phyloP scores from a whole-genome alignment of 2,329 filamentous ascomycete species.

The Aspergillus sojae region DNA sequence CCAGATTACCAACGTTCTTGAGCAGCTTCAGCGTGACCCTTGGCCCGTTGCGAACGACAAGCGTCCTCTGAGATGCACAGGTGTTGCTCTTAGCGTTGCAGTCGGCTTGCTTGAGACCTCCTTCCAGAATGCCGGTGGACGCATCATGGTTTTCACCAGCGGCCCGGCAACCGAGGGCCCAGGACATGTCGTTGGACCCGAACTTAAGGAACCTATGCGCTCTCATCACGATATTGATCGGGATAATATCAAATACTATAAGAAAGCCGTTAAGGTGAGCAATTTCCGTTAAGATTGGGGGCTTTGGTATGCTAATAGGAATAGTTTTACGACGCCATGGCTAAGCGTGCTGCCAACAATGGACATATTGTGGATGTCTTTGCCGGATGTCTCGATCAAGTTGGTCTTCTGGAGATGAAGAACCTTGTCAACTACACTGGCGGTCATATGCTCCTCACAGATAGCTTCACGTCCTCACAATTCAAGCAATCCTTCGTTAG shows the following conservation, averaged over 20 bases:
- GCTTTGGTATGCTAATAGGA: slow-evolving; percentile 23
- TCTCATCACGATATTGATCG: slow-evolving; percentile 98
- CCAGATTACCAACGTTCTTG: slow-evolving; percentile 92
- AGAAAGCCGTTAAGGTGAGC: slow-evolving; percentile 90
- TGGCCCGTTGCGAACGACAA: slow-evolving; percentile 96
- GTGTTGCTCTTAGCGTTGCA: slow-evolving; percentile 93
- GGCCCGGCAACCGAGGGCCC: slow-evolving; percentile 94
- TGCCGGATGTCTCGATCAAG: slow-evolving; percentile 94
- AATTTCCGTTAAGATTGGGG: background rate
- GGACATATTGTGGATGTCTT: slow-evolving; percentile 98
- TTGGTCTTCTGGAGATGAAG: slow-evolving; percentile 97
- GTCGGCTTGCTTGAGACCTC: slow-evolving; percentile 90
- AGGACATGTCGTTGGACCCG: slow-evolving; percentile 93
- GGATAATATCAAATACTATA: slow-evolving; percentile 99
- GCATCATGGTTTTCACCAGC: slow-evolving; percentile 96
- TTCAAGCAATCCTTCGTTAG: slow-evolving; percentile 98
- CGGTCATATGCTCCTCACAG: slow-evolving; percentile 96
- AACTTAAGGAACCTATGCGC: slow-evolving; percentile 92
- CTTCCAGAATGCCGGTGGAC: slow-evolving; percentile 91
- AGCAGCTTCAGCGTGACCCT: slow-evolving; percentile 93
- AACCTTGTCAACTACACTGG: slow-evolving; percentile 93
- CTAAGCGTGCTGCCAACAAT: slow-evolving; percentile 93
- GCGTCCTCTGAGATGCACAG: slow-evolving; percentile 86
- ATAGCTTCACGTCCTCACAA: slow-evolving; percentile 98
- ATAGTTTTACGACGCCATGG: slow-evolving; percentile 90